A percentile compares a stretch with the other conserved stretches of the same genome.
Evolutionary conservation across 306 rosid genomes (phyloP).

Genomic region (Arachis hypogaea): DNA sequence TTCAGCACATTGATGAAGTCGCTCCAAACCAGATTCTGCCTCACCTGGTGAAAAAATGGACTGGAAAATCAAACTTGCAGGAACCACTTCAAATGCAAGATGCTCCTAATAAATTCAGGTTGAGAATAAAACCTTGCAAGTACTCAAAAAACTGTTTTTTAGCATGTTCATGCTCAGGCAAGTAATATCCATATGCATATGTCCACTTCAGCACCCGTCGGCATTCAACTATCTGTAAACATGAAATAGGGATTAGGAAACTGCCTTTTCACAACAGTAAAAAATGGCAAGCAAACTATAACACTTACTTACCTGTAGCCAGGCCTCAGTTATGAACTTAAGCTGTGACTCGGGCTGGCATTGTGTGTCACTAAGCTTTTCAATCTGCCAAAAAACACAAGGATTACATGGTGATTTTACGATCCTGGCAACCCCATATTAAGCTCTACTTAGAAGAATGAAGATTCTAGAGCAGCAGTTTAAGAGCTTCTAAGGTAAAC

Average conservation of each 20-base stretch:
- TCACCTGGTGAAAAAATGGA: conserved; percentile 52
- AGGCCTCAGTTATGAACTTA: conserved; percentile 95
- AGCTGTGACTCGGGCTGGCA: conserved; percentile 98
- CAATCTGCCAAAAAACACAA: conserved; percentile 57
- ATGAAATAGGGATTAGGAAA: conserved; percentile 32
- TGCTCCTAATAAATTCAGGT: conserved; percentile 25
- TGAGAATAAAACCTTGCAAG: conserved; percentile 61
- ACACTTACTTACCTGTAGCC: conserved; percentile 78
- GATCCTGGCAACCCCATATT: conserved; percentile 20
- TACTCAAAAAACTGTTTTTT: conserved; percentile 81
- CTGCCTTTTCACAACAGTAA: conserved; percentile 5
- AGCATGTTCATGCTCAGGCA: conserved; percentile 77
- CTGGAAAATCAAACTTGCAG: not conserved
- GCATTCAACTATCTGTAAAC: conserved; percentile 92
- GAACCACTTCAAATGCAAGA: conserved; percentile 28
- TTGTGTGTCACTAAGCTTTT: conserved; percentile 88
- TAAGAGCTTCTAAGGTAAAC: not conserved
- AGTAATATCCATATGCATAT: conserved; percentile 91
- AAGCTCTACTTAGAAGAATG: conserved; percentile 1
- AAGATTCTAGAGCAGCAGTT: conserved; percentile 4
- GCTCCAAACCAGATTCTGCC: conserved; percentile 83
- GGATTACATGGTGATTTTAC: conserved; percentile 7
- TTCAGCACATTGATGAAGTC: conserved; percentile 85
- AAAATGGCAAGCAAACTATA: conserved; percentile 11
- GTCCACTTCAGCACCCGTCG: conserved; percentile 98